These are phyloP conservation scores for Dactylellina leptospora DNA, from an alignment of 2,329 filamentous ascomycete genomes.

Conservation along the genomic window DNA sequence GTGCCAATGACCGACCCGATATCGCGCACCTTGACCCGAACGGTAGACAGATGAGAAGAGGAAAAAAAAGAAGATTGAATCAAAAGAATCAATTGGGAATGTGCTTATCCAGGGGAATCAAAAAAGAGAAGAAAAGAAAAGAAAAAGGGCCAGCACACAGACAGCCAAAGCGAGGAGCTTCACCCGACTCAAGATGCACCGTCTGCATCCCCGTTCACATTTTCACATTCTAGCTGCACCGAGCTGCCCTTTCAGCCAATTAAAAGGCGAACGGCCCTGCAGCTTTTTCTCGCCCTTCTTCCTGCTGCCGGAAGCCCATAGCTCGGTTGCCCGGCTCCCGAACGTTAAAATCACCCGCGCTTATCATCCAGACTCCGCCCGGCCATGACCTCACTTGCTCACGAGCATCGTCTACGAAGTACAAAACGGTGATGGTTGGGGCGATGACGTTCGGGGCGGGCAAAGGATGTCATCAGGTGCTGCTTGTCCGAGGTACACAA, in stretches of 20 bases:
- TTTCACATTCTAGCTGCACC: too few species aligned
- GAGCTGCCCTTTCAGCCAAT: slow-evolving; percentile 1
- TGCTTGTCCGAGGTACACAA: too few species aligned
- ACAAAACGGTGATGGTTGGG: too few species aligned
- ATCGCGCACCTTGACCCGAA: too few species aligned
- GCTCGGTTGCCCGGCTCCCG: slow-evolving; percentile 26
- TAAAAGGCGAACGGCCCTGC: background rate
- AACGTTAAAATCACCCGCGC: slow-evolving; percentile 1
- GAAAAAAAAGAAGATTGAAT: too few species aligned
- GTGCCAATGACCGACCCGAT: background rate
- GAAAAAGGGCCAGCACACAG: background rate
- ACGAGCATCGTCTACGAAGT: too few species aligned
- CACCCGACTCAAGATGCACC: too few species aligned
- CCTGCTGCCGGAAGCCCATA: background rate
- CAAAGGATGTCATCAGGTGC: too few species aligned
- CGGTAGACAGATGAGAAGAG: background rate
- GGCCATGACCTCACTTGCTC: too few species aligned
- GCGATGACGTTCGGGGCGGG: too few species aligned
- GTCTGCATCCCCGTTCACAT: too few species aligned
- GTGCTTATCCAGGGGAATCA: background rate
- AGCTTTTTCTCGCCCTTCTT: background rate
- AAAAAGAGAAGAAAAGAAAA: background rate
- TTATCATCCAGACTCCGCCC: background rate
- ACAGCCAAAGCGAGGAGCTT: slow-evolving; percentile 45
- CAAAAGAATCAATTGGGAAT: too few species aligned